Evolutionary conservation across 108 stramenopile species (phyloP), one percentile per base, ranked within the genome.

Genomic region (Nitzschia sp.): DNA sequence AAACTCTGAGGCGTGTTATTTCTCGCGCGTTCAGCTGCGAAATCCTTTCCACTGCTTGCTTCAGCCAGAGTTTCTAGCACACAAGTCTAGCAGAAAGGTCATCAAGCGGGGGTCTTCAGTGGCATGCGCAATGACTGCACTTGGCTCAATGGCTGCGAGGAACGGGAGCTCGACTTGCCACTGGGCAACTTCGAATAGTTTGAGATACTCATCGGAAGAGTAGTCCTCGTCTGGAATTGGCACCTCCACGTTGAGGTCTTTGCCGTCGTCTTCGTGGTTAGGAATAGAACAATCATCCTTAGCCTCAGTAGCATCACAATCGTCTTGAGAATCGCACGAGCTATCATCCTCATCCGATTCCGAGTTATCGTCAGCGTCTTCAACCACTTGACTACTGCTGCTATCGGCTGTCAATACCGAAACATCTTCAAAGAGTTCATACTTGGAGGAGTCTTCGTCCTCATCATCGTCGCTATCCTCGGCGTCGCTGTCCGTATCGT

Each of bases 381-480:
- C 13, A 6, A 13, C 9, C 13, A 47, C 17, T 56, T 33, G 18
- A 18, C 23, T 26, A 21, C 58, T 70, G 35, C 23, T 21, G n/a
- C 54, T 47, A 26, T 71, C 70, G 4, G 45, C 59, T 19, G 59
- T 71, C 53, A 71, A 53, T 15, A 71, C 49, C 15, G 70, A 71
- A 23, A 71, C 32, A 34, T 71, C 70, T 36, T 71, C 70, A 19
- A 71, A 71, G 35, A 54, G 31, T 35, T 71, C 60, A 47, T 56
- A 70, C 28, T 8, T 30, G n/a, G n/a, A n/a, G 13, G 56, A 29
- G 31, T 45, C 45, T n/a, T 19, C 1, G 42, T 70, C 68, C 8
- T 32, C 38, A 34, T 18, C 13, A 45, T 62, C 56, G n/a, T 30
- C 21, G 4, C 21, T 19, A 5, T 42, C 38, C 38, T 51, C 49